Conservation (phyloP, 768 basidiomycete species). For the Suillus subalutaceus region DNA sequence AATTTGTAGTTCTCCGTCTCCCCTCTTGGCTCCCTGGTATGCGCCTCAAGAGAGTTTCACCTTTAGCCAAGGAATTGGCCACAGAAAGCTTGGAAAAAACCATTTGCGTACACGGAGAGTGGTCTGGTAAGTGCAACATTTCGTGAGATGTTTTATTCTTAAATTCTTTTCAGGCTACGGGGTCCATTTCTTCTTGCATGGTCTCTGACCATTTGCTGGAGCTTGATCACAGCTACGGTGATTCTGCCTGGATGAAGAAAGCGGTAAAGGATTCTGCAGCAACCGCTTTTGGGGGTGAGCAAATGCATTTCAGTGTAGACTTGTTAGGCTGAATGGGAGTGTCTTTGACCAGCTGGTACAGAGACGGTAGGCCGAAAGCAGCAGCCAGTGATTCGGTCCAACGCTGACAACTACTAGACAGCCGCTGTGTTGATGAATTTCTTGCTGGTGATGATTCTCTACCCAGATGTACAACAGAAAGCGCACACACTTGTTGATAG, state of each 20-base stretch:
- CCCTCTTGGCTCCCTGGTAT: slow-evolving; percentile 19
- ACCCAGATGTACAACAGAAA: slow-evolving; percentile 21
- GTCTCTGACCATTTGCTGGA: not conserved
- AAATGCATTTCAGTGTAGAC: not conserved
- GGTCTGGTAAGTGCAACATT: slow-evolving; percentile 6
- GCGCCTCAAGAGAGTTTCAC: slow-evolving; percentile 9
- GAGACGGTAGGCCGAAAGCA: slow-evolving; percentile 8
- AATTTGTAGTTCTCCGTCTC: slow-evolving; percentile 10
- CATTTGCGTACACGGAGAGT: slow-evolving; percentile 10
- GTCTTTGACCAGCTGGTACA: slow-evolving; percentile 1
- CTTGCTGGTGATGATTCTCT: slow-evolving; percentile 17
- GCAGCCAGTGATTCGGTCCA: not conserved
- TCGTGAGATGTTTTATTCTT: not conserved
- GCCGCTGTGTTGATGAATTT: slow-evolving; percentile 12
- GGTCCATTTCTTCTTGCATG: slow-evolving; percentile 20
- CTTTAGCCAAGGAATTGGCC: not conserved
- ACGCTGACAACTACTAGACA: slow-evolving; percentile 6
- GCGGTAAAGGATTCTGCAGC: slow-evolving; percentile 12
- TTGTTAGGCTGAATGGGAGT: not conserved
- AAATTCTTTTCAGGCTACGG: slow-evolving; percentile 20
- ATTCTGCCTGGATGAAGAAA: not conserved
- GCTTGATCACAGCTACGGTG: not conserved
- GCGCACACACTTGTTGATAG: slow-evolving; percentile 31
- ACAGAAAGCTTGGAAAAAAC: slow-evolving; percentile 10
- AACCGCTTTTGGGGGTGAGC: slow-evolving; percentile 10